A percentile compares a stretch with the other conserved stretches of the same genome.
Evolutionary conservation across 2,329 filamentous ascomycete species (phyloP).

Genomic region (Pseudohalonectria lignicola): DNA sequence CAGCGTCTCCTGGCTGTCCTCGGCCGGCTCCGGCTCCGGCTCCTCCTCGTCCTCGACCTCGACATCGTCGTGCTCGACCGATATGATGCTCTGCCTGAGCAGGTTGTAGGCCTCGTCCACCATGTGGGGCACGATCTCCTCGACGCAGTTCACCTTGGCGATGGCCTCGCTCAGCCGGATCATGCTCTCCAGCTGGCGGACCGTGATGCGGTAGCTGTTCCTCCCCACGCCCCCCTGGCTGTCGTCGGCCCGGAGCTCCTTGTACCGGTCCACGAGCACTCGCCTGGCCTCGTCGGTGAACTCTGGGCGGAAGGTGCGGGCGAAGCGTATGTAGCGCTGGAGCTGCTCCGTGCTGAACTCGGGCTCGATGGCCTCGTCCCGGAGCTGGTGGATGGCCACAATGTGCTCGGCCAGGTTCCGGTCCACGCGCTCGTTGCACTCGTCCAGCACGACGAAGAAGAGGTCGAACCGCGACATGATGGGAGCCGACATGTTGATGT

Average conservation of each 20-base stretch:
- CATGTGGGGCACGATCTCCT: constrained; percentile 74
- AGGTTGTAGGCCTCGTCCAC: constrained; percentile 89
- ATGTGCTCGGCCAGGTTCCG: constrained; percentile 90
- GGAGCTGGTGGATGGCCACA: constrained; percentile 82
- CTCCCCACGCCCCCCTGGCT: constrained; percentile 86
- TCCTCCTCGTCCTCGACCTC: constrained; percentile 81
- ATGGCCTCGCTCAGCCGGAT: constrained; percentile 97
- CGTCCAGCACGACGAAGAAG: constrained; percentile 95
- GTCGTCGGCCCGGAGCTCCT: constrained; percentile 87
- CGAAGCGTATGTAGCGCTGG: constrained; percentile 95
- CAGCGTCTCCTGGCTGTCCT: constrained; percentile 6
- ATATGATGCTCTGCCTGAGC: constrained; percentile 89
- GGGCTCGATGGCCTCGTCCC: constrained; percentile 82
- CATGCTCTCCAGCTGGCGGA: constrained; percentile 89
- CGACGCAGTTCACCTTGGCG: constrained; percentile 92
- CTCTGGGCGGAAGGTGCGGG: constrained; percentile 83
- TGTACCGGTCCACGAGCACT: constrained; percentile 84
- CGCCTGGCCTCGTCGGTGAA: constrained; percentile 82
- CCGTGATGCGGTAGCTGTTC: constrained; percentile 95
- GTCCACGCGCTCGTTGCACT: constrained; percentile 88
- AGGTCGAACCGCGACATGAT: constrained; percentile 99
- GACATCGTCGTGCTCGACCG: constrained; percentile 93
- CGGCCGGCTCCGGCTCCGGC: constrained; percentile 52
- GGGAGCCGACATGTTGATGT: constrained; percentile 97
- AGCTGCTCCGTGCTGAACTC: constrained; percentile 95